Evolutionary conservation across 257 asterid genomes (phyloP).

Genomic region (Cordia subcordata): DNA sequence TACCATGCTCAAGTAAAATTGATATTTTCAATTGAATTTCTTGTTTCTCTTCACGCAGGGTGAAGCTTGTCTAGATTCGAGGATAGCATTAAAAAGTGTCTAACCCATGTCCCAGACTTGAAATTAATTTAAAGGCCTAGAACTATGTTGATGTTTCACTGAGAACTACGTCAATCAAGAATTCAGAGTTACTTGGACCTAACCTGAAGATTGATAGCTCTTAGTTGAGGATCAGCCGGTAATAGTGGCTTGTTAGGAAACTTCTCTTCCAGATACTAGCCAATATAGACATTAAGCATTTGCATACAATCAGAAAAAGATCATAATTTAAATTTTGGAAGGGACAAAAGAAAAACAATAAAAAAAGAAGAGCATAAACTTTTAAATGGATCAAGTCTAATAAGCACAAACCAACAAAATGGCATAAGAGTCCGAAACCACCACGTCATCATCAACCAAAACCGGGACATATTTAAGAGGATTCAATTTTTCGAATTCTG

Average conservation of each 20-base stretch:
- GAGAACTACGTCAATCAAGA: background rate
- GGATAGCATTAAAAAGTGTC: background rate
- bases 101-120: background rate
- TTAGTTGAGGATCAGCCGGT: constrained; percentile 54
- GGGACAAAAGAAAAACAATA: background rate
- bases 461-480: constrained; percentile 74
- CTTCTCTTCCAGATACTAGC: constrained; percentile 73
- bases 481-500: constrained; percentile 77
- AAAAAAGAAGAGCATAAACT: background rate
- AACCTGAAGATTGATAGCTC: constrained; percentile 85
- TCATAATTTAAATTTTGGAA: background rate
- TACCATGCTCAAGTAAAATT: too few species aligned
- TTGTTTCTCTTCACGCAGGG: background rate
- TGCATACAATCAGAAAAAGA: background rate
- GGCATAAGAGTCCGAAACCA: constrained; percentile 70
- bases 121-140: background rate
- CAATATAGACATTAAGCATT: constrained; percentile 5
- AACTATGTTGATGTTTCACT: background rate
- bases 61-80: background rate
- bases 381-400: background rate
- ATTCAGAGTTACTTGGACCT: constrained; percentile 8
- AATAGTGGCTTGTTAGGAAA: constrained; percentile 52
- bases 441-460: constrained; percentile 67
- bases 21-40: too few species aligned
- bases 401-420: constrained; percentile 51